Evolutionary conservation across 768 basidiomycete genomes (phyloP).

Genomic region (Hericium erinaceus): DNA sequence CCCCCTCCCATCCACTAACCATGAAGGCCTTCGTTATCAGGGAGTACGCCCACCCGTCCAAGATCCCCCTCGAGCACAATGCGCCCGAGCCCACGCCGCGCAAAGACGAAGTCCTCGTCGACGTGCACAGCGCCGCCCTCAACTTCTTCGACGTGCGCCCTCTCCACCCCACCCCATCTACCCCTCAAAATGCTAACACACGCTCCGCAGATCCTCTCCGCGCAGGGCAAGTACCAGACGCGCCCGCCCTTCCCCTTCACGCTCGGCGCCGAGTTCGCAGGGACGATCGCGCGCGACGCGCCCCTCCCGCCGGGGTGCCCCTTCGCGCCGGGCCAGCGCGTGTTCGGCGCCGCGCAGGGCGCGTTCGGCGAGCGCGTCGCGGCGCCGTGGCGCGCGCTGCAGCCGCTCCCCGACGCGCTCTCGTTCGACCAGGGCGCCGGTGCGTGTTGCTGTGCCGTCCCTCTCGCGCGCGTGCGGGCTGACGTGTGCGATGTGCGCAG

Average conservation of each 20-base stretch:
- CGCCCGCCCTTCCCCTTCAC: conserved; percentile 82
- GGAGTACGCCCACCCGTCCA: conserved; percentile 43
- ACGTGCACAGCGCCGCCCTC: conserved; percentile 41
- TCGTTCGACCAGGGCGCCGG: conserved; percentile 83
- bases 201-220: conserved; percentile 57
- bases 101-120: conserved; percentile 36
- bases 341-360: conserved; percentile 78
- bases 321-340: conserved; percentile 74
- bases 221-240: conserved; percentile 82
- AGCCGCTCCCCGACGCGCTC: conserved; percentile 67
- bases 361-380: conserved; percentile 71
- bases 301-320: conserved; percentile 74
- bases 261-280: conserved; percentile 81
- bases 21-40: conserved; percentile 80
- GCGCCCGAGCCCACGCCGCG: conserved; percentile 30
- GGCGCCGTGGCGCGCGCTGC: conserved; percentile 37
- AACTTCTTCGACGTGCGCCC: conserved; percentile 38
- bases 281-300: conserved; percentile 56
- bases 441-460: conserved; percentile 20
- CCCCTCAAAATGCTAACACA: not conserved
- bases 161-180: not conserved
- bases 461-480: not conserved
- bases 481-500: conserved; percentile 24
- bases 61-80: conserved; percentile 28
- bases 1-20: not conserved